These are phyloP conservation scores for Cladobotryum mycophilum DNA, from an alignment of 2,329 filamentous ascomycete genomes.

Conservation along the genomic window DNA sequence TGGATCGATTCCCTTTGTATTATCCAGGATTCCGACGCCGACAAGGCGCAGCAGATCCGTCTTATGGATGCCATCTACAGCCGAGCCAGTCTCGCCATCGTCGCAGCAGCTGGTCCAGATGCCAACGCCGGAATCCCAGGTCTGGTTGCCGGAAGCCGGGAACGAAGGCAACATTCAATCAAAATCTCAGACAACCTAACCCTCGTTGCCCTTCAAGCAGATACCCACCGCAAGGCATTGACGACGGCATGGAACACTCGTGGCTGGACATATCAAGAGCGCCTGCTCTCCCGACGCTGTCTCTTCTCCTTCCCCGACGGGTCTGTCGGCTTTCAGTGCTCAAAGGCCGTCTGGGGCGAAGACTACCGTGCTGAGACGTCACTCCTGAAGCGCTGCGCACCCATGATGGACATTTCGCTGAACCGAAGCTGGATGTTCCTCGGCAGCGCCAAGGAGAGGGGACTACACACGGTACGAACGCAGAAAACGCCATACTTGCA, in stretches of 20 bases:
- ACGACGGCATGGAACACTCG: constrained; percentile 4
- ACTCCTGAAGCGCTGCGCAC: constrained; percentile 2
- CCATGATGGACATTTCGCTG: constrained; percentile 6
- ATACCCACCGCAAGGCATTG: neutral
- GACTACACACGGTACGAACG: constrained; percentile 4
- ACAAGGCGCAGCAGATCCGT: constrained; percentile 7
- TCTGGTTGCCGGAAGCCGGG: neutral
- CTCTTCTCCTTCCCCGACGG: constrained; percentile 6
- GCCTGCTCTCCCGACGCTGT: constrained; percentile 5
- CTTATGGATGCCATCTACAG: constrained; percentile 11
- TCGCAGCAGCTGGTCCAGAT: constrained; percentile 7
- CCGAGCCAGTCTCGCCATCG: constrained; percentile 8
- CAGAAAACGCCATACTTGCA: neutral
- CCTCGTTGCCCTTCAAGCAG: constrained; percentile 3
- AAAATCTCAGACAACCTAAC: neutral
- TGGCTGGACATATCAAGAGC: constrained; percentile 9
- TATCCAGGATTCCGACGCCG: constrained; percentile 6
- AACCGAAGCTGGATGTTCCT: constrained; percentile 7
- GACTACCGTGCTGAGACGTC: constrained; percentile 3
- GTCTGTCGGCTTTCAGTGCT: constrained; percentile 5
- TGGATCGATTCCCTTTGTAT: constrained; percentile 14
- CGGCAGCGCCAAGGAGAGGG: neutral
- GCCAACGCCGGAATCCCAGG: constrained; percentile 5
- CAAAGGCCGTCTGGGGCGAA: constrained; percentile 7
- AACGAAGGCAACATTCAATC: neutral